Evolutionary conservation across 495 filamentous ascomycete species (phyloP), one percentile per base, ranked within the genome.

Genomic region (Podospora pseudoanserina): DNA sequence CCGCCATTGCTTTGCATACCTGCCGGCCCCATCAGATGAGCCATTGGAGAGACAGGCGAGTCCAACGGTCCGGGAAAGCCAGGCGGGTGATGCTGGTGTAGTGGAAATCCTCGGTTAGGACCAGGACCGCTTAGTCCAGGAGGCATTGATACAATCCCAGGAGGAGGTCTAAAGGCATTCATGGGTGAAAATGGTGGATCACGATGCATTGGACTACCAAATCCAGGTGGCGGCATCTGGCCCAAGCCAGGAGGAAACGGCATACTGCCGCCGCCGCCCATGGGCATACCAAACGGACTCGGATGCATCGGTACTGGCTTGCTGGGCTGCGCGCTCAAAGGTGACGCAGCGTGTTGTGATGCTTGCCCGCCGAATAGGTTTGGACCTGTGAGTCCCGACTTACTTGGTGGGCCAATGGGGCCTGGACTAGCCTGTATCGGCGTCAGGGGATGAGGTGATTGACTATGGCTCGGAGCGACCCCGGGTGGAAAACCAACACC

Each of bases 31-130:
- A 74, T 68, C 19, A 70, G n/a, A 30, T 76, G 77, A 23, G 77
- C 72, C 70, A 81, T 75, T 54, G 65, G 68, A 6, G 69, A 74
- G 23, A 80, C 71, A 27, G 81, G 80, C 62, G 79, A 74, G 56
- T 86, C 80, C 30, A 83, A 69, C 26, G 82, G 81, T 34, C 82
- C 84, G 53, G 72, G 77, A 68, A 88, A 87, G 4, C 85, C 85
- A 32, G 87, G 86, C 2, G 88, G 82, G 0, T 76, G 84, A 66
- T 49, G 39, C 2, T 58, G 55, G 2, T 87, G 82, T 61, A 86
- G 86, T 15, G 88, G 86, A 71, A 89, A 91, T 2, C 87, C 86
- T 70, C 91, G 84, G 19, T 85, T 86, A 27, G 85, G 84, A n/a
- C 85, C 84, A 63, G 87, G 85, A 67, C 83, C 82, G 66, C 85